Evolutionary conservation across 2,329 filamentous ascomycete genomes (phyloP).

Genomic region (Cyphellophora europaea): DNA sequence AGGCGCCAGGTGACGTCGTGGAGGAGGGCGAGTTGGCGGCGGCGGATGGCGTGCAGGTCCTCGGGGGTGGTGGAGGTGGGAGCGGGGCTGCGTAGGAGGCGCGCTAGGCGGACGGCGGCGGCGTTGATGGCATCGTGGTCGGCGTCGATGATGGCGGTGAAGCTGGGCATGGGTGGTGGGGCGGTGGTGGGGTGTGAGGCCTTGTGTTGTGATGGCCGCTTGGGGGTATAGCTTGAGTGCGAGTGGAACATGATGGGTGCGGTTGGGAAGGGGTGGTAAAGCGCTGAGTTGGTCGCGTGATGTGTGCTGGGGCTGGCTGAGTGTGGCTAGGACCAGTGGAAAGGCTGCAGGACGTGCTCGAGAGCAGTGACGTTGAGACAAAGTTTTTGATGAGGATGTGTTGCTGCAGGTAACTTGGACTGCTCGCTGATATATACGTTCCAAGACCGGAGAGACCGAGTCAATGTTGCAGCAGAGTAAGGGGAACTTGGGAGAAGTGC

Average conservation of each 20-base stretch:
- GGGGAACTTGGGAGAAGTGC: no score
- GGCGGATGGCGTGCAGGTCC: constrained; percentile 27
- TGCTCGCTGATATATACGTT: no score
- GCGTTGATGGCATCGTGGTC: constrained; percentile 58
- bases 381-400: no score
- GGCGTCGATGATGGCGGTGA: constrained; percentile 15
- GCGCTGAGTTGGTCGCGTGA: not conserved
- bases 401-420: no score
- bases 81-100: constrained; percentile 43
- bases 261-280: not conserved
- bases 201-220: not conserved
- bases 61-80: constrained; percentile 3
- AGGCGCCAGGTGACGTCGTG: constrained; percentile 13
- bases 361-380: no score
- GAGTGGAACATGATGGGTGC: not conserved
- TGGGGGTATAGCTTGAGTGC: not conserved
- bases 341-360: no score
- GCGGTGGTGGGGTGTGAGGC: not conserved
- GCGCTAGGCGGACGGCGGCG: constrained; percentile 71
- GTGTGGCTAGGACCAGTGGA: no score
- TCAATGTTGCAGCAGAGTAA: no score
- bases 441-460: no score
- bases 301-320: not conserved
- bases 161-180: constrained; percentile 7
- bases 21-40: constrained; percentile 23